Percentiles rank a stretch among this genome's conserved stretches.
Evolutionary conservation across 2,329 filamentous ascomycete species (phyloP).

Genomic region (Alternaria atra): DNA sequence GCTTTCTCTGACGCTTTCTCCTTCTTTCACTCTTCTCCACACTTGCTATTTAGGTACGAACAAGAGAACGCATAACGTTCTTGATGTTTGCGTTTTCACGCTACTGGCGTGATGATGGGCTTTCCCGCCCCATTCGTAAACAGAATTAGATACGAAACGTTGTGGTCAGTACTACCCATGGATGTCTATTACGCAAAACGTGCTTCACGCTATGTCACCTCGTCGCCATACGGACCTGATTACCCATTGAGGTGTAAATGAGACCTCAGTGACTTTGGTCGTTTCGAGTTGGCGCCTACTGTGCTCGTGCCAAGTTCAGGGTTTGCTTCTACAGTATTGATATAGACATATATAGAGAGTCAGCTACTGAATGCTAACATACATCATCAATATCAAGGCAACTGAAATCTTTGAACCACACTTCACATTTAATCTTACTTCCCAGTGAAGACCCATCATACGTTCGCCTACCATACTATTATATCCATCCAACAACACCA

Average conservation of each 20-base stretch:
- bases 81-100: conserved; percentile 29
- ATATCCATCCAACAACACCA: neutral
- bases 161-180: conserved; percentile 4
- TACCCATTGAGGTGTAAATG: conserved; percentile 21
- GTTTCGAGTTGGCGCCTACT: conserved; percentile 36
- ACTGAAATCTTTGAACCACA: neutral
- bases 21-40: conserved; percentile 1
- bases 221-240: conserved; percentile 20
- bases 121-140: conserved; percentile 32
- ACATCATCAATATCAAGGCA: conserved; percentile 13
- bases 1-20: neutral
- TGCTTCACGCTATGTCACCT: conserved; percentile 16
- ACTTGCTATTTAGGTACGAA: neutral
- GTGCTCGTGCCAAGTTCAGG: neutral
- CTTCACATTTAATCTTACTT: conserved; percentile 19
- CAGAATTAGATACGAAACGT: conserved; percentile 27
- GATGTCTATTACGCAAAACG: conserved; percentile 1
- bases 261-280: conserved; percentile 19
- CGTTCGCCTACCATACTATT: neutral
- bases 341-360: conserved; percentile 27
- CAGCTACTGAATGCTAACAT: neutral
- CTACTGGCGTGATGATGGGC: conserved; percentile 18
- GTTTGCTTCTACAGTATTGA: neutral
- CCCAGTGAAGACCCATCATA: conserved; percentile 24
- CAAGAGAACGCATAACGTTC: conserved; percentile 40